Base-by-base conservation (phyloP, 148 eudicot species). In the Rhododendron molle region DNA sequence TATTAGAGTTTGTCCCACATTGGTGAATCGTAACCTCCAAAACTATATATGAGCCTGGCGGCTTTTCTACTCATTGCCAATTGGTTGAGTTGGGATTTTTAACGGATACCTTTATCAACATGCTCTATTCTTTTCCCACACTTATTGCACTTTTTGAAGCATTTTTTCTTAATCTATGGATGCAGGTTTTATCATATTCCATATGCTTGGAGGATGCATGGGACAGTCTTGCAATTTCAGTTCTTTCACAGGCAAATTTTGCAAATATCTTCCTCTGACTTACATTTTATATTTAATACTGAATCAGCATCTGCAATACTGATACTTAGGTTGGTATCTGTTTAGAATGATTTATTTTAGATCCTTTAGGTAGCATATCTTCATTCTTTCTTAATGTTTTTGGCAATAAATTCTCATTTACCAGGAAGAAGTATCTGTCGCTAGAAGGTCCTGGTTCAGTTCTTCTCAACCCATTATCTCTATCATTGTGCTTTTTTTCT, bases 151-250 rank as follows among this genome's bases (percentile, higher is more conserved):
- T 15, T 43, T 50, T 47, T 44, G 3, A 79, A 54, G 30, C 30
- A 54, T 71, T 44, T 58, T 84, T 7, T 56, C 52, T 34, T 32
- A 50, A 47, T 50, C 86, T 84, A 79, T 90, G 87, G 78, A 83
- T 90, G 87, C 94, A 97, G 99, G 95, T 94, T 60, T 93, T 95
- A 87, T 90, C 91, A 38, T 93, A 92, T 86, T 90, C 87, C 88
- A 92, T 93, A 83, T 88, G 86, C 83, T 86, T 87, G 89, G 98
- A 89, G 87, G 95, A 92, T 89, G 89, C 94, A 72, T 95, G 98
- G 96, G 90, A 93, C 87, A 85, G 88, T 86, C 93, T 94, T 88
- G 98, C 93, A 36, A 90, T 95, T 86, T 87, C 93, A 86, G 92
- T 92, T 88, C 85, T 95, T 30, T 92, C 91, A 77, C 93, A 97